Evolutionary conservation across 2,329 filamentous ascomycete genomes (phyloP).

Genomic region (Colletotrichum sp.): DNA sequence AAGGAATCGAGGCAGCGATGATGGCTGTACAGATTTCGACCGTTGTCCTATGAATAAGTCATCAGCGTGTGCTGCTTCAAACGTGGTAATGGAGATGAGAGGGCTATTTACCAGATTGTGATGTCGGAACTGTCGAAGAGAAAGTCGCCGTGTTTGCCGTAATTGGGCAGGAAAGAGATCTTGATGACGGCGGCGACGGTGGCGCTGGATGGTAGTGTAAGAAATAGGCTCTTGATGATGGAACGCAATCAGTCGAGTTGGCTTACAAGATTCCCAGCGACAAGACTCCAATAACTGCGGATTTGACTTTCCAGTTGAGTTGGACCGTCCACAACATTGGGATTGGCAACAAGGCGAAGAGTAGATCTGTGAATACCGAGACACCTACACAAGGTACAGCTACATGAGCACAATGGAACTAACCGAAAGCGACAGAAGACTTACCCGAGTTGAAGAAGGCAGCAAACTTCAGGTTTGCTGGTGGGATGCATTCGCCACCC

Average conservation of each 20-base stretch:
- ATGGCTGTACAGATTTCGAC: constrained; percentile 32
- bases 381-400: not conserved
- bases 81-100: not conserved
- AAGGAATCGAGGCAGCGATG: constrained; percentile 31
- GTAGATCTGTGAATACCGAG: constrained; percentile 29
- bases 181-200: constrained; percentile 30
- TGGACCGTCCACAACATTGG: constrained; percentile 33
- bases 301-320: constrained; percentile 30
- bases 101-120: constrained; percentile 28
- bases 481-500: constrained; percentile 27
- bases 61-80: not conserved
- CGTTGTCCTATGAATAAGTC: constrained; percentile 24
- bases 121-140: constrained; percentile 30
- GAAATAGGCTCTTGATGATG: too few relatives aligned
- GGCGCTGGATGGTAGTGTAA: constrained; percentile 5
- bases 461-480: constrained; percentile 27
- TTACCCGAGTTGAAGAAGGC: constrained; percentile 29
- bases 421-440: not conserved
- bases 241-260: too few relatives aligned
- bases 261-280: constrained; percentile 29
- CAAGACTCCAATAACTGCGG: constrained; percentile 27
- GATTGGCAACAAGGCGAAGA: constrained; percentile 31
- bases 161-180: constrained; percentile 27
- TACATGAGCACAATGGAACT: not conserved
- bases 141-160: constrained; percentile 31